Evolutionary conservation across 1,139 yeast species (phyloP).

Genomic region (Geotrichum citri-aurantii): DNA sequence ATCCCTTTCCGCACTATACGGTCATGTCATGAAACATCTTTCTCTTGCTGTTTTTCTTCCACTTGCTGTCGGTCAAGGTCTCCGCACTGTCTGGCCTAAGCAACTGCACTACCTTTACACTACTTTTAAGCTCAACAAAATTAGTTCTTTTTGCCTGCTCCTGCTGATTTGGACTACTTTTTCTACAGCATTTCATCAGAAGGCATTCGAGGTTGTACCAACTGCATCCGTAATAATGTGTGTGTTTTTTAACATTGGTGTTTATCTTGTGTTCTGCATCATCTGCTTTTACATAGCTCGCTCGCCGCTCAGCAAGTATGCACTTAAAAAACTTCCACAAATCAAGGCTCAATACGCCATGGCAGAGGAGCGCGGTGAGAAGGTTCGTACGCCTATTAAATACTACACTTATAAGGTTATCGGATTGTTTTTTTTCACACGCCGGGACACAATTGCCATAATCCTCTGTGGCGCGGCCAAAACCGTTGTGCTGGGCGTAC

Average conservation of each 20-base stretch:
- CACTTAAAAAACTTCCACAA: constrained; percentile 29
- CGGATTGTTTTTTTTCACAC: constrained; percentile 60
- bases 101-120: constrained; percentile 56
- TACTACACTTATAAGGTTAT: constrained; percentile 27
- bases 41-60: constrained; percentile 83
- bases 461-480: constrained; percentile 91
- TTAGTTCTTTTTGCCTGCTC: constrained; percentile 72
- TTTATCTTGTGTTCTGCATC: constrained; percentile 66
- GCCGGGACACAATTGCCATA: constrained; percentile 68
- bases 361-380: constrained; percentile 42
- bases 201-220: constrained; percentile 69
- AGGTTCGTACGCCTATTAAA: background rate
- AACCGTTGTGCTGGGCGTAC: constrained; percentile 87
- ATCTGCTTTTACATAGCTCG: constrained; percentile 56
- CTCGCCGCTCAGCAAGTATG: constrained; percentile 42
- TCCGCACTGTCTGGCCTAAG: constrained; percentile 63
- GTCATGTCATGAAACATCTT: constrained; percentile 75
- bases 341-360: constrained; percentile 33
- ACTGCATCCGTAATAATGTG: constrained; percentile 64
- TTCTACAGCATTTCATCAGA: constrained; percentile 79
- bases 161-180: constrained; percentile 80
- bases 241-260: constrained; percentile 74
- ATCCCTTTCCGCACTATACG: constrained; percentile 54
- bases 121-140: constrained; percentile 58
- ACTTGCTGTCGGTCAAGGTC: constrained; percentile 76